Conservation (phyloP, 441 rosid species). For the Flueggea neowawraea region DNA sequence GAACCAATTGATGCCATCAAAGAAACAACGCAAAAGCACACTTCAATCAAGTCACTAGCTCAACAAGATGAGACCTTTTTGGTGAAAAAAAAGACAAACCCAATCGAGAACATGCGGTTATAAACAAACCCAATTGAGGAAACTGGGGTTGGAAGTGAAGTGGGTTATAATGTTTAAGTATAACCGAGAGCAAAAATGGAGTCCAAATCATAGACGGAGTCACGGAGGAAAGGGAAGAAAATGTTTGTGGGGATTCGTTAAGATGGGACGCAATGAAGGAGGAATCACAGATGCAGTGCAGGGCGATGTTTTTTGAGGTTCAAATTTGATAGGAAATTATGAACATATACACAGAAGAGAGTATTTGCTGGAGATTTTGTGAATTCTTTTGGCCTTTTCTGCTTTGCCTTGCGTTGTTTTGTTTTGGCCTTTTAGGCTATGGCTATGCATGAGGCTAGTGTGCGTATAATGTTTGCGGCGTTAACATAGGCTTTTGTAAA, state of each 20-base stretch:
- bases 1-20: conserved; percentile 62
- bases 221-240: not conserved
- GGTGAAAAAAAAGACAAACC: conserved; percentile 17
- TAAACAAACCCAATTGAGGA: conserved; percentile 19
- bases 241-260: conserved; percentile 1
- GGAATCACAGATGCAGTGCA: conserved; percentile 7
- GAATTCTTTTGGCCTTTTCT: too few species aligned
- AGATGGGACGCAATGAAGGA: conserved; percentile 21
- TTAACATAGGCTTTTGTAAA: too few species aligned
- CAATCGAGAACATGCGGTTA: conserved; percentile 20
- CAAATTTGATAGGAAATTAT: conserved; percentile 7
- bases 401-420: too few species aligned
- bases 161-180: too few species aligned
- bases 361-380: too few species aligned
- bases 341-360: too few species aligned
- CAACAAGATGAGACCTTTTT: conserved; percentile 2
- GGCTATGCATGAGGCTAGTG: too few species aligned
- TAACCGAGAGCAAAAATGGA: conserved; percentile 4
- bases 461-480: too few species aligned
- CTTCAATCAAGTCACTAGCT: not conserved
- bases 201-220: conserved; percentile 6
- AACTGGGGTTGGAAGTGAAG: conserved; percentile 8
- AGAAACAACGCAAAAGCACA: not conserved
- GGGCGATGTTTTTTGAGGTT: conserved; percentile 16
- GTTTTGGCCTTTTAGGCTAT: too few species aligned